These are phyloP conservation scores for Agapanthus africanus DNA, from an alignment of 106 monocot genomes.

Conservation along the genomic window DNA sequence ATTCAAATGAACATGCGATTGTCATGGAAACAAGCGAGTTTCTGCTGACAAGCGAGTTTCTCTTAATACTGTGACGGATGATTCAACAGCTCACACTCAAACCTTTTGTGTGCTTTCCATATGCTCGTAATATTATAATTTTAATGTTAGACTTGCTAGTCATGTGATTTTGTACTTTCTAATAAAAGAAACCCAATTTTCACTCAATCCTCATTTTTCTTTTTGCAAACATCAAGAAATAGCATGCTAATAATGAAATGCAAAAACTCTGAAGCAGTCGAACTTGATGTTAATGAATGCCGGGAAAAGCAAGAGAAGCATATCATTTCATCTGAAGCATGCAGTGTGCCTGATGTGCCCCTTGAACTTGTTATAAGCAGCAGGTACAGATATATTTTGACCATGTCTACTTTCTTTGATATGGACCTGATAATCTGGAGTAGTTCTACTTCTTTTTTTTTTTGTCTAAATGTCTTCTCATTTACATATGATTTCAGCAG, in stretches of 20 bases:
- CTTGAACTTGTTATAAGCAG: constrained; percentile 5
- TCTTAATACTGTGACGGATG: constrained; percentile 9
- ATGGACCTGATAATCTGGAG: too few relatives aligned
- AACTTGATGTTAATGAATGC: constrained; percentile 7
- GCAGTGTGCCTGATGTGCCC: constrained; percentile 8
- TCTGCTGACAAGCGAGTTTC: constrained; percentile 8
- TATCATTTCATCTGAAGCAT: background rate
- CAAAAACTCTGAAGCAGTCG: constrained; percentile 15
- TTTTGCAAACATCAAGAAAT: background rate
- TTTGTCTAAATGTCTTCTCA: background rate
- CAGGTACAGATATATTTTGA: too few relatives aligned
- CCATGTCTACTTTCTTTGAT: too few relatives aligned
- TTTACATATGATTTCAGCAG: constrained; percentile 24
- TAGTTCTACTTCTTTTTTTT: too few relatives aligned
- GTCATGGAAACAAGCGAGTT: background rate
- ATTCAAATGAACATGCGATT: constrained; percentile 6
- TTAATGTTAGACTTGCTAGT: background rate
- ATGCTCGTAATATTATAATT: background rate
- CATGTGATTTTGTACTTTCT: too few relatives aligned
- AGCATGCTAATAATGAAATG: background rate
- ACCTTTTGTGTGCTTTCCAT: background rate
- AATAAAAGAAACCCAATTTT: too few relatives aligned
- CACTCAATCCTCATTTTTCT: too few relatives aligned
- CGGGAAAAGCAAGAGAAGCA: constrained; percentile 16
- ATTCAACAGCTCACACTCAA: constrained; percentile 24